These are phyloP conservation scores for Angophora floribunda DNA, from an alignment of 345 rosid genomes.

Conservation along the genomic window DNA sequence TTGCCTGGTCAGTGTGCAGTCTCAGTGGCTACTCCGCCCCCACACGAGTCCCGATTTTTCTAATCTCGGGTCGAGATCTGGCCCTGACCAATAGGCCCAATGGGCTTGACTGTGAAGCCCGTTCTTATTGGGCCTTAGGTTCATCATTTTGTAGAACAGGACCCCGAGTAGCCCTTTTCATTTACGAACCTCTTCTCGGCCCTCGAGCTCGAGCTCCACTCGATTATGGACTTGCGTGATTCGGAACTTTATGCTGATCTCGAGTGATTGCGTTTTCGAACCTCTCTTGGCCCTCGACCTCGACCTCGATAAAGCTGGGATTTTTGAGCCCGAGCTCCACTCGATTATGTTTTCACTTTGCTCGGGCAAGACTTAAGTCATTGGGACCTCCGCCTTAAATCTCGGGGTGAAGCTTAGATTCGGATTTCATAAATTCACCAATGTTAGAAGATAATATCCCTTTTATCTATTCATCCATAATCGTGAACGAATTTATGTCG, in stretches of 20 bases:
- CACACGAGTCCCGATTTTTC: neutral
- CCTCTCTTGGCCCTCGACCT: neutral
- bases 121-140: neutral
- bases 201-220: neutral
- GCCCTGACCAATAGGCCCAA: neutral
- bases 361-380: neutral
- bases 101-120: neutral
- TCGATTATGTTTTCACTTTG: neutral
- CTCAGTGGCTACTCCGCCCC: neutral
- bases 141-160: neutral
- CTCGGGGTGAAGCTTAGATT: neutral
- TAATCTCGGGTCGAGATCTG: neutral
- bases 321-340: neutral
- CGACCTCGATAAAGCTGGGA: neutral
- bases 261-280: too few species aligned
- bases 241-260: too few species aligned
- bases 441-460: neutral
- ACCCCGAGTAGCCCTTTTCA: neutral
- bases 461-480: neutral
- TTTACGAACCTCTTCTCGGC: neutral
- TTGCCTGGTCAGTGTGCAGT: neutral
- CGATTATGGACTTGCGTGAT: too few species aligned
- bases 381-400: neutral
- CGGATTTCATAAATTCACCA: neutral
- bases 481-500: neutral